Evolutionary conservation across 192 early-diverging fungal genomes (phyloP), one percentile per base, ranked within the genome.

Genomic region (Diversispora eburnea): DNA sequence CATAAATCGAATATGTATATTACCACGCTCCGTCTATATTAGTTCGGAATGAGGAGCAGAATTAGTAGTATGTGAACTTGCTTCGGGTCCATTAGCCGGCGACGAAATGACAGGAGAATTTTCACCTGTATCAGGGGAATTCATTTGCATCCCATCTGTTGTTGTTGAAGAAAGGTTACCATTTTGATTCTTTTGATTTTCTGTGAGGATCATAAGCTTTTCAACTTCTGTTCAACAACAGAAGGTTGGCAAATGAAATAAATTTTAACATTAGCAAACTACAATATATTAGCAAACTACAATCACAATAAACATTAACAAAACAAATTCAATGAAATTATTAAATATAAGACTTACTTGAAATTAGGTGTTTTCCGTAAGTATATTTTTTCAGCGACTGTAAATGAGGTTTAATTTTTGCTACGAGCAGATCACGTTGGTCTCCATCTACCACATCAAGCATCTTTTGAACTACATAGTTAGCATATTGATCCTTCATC

Each of bases 401-500:
- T 66, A 99, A 81, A 66, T 99, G 95, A 10, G 95, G 95, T 77
- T 91, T 91, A 79, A 99, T 98, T 84, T 93, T 94, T 76, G 80
- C 78, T 20, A 99, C 85, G n/a, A 99, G 83, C 12, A 93, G 71
- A 61, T 94, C 92, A 42, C 92, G 88, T 80, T 97, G 93, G n/a
- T 90, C 87, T 13, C 89, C 95, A 74, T 94, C 93, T 8, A 96
- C 94, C 49, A 98, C 96, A 81, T 99, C 97, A 61, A 99, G 84
- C 95, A 99, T 96, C 81, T 99, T 99, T 79, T 99, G 97, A 52
- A 99, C 93, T 42, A 99, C 97, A 81, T 99, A 99, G 78, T 99
- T 99, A 57, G 97, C 97, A 77, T 95, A 99, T 82, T 99, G 97
- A 84, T 99, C 97, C 84, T 98, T 98, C 97, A 99, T 99, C 95